Base-by-base conservation (phyloP, 1,284 basidiomycete species). In the Ganoderma meredithae region DNA sequence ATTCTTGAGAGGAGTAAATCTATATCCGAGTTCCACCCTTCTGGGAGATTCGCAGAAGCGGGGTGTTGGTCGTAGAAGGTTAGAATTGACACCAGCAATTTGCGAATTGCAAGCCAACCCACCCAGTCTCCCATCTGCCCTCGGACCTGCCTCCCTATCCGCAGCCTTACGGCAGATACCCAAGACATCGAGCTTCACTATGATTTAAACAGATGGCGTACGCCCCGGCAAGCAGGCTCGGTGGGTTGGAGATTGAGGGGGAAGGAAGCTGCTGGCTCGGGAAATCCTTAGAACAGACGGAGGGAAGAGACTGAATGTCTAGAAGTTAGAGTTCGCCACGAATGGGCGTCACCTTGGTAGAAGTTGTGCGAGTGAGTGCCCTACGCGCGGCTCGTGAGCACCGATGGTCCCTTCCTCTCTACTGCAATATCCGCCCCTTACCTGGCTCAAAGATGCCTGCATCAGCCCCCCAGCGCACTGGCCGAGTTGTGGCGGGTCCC, bases 301-400 rank as follows among this genome's bases (percentile, higher is more conserved):
- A 7, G 55, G 58, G 58, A 25, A 22, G 19, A 25, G 12, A 25
- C 19, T 59, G 58, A 19, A 25, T 33, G 31, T 49, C 13, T 22
- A 49, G 25, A 49, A 39, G 39, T 40, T 60, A 60, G 58, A 60
- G 58, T 60, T 60, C 39, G 58, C 39, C 22, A 6, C 22, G 39
- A 43, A 40, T 43, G 58, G 58, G 58, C 58, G 58, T 40, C 58
- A 60, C 39, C 39, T 60, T 60, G 39, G n/a, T 19, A 40, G 58
- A 58, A 39, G 55, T n/a, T 33, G 27, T 55, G 9, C 10, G 27
- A 33, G 31, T 22, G 31, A 43, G 13, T 60, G 22, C 36, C 58
- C 33, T 58, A 27, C 8, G 55, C 13, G 58, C 58, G 58, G 58
- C 58, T 60, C n/a, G 58, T 60, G 39, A 40, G 36, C 22, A 40